A percentile compares a stretch with the other conserved stretches of the same genome.
Conservation (phyloP, 805 yeast species). For the Candida ipomoeae region DNA sequence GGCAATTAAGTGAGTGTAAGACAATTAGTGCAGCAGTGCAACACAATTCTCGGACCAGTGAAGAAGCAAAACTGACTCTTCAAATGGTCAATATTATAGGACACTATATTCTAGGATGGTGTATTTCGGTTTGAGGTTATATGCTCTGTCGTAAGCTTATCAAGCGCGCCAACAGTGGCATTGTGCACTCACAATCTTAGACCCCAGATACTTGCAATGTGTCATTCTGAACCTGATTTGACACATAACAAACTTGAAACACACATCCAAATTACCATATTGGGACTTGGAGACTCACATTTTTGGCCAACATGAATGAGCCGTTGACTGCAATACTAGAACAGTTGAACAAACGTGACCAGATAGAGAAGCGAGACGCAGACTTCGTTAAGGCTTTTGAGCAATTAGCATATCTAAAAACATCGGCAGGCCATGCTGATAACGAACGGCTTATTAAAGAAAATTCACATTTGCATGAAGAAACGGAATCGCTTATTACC, state of each 20-base stretch:
- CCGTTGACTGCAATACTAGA: slow-evolving; percentile 25
- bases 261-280: neutral
- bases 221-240: neutral
- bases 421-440: slow-evolving; percentile 7
- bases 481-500: slow-evolving; percentile 21
- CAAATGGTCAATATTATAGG: neutral
- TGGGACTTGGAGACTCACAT: neutral
- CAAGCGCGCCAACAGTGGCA: slow-evolving; percentile 2
- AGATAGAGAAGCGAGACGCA: slow-evolving; percentile 28
- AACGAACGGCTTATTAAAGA: slow-evolving; percentile 16
- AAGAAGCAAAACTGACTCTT: neutral
- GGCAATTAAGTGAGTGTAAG: neutral
- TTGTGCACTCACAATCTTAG: slow-evolving; percentile 1
- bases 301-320: slow-evolving; percentile 8
- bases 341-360: slow-evolving; percentile 28
- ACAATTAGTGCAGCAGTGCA: neutral
- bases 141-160: neutral
- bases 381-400: slow-evolving; percentile 32
- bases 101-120: neutral
- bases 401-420: slow-evolving; percentile 21
- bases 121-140: neutral
- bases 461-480: slow-evolving; percentile 17
- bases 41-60: neutral
- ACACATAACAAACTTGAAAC: neutral
- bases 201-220: neutral